phyloP scores from a whole-genome alignment of 306 rosid genomes.

The Malus orientalis region DNA sequence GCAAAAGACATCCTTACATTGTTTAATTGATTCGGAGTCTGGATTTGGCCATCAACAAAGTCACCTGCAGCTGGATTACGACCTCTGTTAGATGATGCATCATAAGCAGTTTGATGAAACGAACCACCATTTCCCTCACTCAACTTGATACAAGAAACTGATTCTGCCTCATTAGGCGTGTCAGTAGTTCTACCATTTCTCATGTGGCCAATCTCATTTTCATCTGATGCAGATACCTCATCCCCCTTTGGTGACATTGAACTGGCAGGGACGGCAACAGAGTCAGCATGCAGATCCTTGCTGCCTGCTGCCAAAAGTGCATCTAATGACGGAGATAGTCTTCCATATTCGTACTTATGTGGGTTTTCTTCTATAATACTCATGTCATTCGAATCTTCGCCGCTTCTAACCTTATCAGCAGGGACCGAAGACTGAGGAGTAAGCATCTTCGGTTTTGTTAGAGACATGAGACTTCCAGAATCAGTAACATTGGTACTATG shows the following conservation, averaged over 20 bases:
- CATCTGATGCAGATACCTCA: constrained; percentile 8
- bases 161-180: constrained; percentile 7
- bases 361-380: constrained; percentile 56
- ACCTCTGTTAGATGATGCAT: constrained; percentile 6
- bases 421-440: constrained; percentile 19
- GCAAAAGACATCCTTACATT: constrained; percentile 24
- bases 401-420: constrained; percentile 24
- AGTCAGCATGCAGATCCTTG: constrained; percentile 31
- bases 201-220: not conserved
- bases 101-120: not conserved
- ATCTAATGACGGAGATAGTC: constrained; percentile 47
- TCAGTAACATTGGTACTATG: constrained; percentile 23
- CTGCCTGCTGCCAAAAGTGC: constrained; percentile 57
- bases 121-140: constrained; percentile 9
- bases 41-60: constrained; percentile 5
- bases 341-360: constrained; percentile 40
- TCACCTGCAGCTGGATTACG: constrained; percentile 15
- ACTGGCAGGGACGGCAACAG: constrained; percentile 8
- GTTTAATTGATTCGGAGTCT: constrained; percentile 21
- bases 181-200: constrained; percentile 9
- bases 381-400: constrained; percentile 69
- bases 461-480: constrained; percentile 58
- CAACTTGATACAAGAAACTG: constrained; percentile 6
- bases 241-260: constrained; percentile 3
- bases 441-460: constrained; percentile 42